Conservation (phyloP, 2,329 filamentous ascomycete genomes). For the Dryadomyces quercus-mongolicae region DNA sequence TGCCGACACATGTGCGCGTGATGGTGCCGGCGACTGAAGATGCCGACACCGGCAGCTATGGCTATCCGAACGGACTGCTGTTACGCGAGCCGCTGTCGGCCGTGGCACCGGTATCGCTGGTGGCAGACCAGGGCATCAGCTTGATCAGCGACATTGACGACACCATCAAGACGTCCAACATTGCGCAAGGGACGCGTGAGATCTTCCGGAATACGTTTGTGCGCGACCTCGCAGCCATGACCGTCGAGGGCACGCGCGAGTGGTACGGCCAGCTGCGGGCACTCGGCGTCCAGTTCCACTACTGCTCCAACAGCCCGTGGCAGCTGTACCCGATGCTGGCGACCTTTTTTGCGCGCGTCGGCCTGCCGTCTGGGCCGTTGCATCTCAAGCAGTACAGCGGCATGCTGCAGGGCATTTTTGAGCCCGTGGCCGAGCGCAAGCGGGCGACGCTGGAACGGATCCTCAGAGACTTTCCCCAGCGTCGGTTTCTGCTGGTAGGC, state of each 20-base stretch:
- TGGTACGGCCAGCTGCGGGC: constrained; percentile 74
- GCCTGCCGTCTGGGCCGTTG: constrained; percentile 76
- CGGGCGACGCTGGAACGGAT: constrained; percentile 78
- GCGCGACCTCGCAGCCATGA: constrained; percentile 68
- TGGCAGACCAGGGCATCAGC: constrained; percentile 70
- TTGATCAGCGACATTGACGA: constrained; percentile 97
- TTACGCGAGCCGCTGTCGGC: constrained; percentile 60
- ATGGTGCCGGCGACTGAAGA: constrained; percentile 38
- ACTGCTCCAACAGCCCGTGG: constrained; percentile 99
- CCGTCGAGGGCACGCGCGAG: constrained; percentile 73
- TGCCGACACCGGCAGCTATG: background rate
- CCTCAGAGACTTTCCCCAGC: constrained; percentile 75
- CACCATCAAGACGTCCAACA: constrained; percentile 92
- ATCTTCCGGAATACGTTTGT: constrained; percentile 97
- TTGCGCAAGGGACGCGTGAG: constrained; percentile 73
- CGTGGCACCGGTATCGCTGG: constrained; percentile 65
- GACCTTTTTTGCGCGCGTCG: constrained; percentile 69
- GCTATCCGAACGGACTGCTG: background rate
- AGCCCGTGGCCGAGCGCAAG: constrained; percentile 91
- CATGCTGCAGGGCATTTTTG: constrained; percentile 96
- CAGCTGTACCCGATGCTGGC: constrained; percentile 86
- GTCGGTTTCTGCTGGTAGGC: constrained; percentile 83
- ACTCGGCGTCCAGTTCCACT: constrained; percentile 82
- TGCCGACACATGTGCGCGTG: constrained; percentile 81
- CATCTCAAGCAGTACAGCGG: constrained; percentile 94